Conservation (phyloP, 2,329 filamentous ascomycete species). For the Colletotrichum kahawae region DNA sequence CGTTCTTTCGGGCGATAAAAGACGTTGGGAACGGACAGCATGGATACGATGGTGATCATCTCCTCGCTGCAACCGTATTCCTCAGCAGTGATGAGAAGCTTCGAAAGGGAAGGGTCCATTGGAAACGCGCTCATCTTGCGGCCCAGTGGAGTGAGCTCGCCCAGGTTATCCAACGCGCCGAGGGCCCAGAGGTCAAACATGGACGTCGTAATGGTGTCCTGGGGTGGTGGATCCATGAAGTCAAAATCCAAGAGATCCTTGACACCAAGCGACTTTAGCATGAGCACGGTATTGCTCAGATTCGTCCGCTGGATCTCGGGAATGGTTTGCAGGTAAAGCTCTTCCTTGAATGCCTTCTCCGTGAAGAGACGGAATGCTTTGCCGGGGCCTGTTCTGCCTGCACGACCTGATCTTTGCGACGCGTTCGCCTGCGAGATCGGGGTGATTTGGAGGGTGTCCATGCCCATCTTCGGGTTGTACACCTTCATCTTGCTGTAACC, state of each 20-base stretch:
- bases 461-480: conserved; percentile 98
- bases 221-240: conserved; percentile 98
- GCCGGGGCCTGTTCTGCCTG: conserved; percentile 91
- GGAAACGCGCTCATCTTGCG: conserved; percentile 96
- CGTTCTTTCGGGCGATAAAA: conserved; percentile 98
- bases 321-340: conserved; percentile 95
- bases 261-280: conserved; percentile 93
- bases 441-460: conserved; percentile 98
- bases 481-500: conserved; percentile 98
- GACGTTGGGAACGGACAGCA: conserved; percentile 95
- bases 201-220: conserved; percentile 96
- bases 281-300: conserved; percentile 89
- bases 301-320: conserved; percentile 98
- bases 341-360: conserved; percentile 92
- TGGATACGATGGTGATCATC: conserved; percentile 97
- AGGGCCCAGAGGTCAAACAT: conserved; percentile 98
- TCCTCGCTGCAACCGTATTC: conserved; percentile 95
- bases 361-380: conserved; percentile 96
- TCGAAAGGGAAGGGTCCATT: conserved; percentile 95
- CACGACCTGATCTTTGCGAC: conserved; percentile 89
- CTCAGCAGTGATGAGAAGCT: conserved; percentile 89
- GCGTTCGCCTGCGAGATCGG: conserved; percentile 97
- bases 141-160: conserved; percentile 86
- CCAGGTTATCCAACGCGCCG: conserved; percentile 91
- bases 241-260: conserved; percentile 95